Base-by-base conservation (phyloP, 192 early-diverging fungal genomes). In the Pilobolus umbonatus region DNA sequence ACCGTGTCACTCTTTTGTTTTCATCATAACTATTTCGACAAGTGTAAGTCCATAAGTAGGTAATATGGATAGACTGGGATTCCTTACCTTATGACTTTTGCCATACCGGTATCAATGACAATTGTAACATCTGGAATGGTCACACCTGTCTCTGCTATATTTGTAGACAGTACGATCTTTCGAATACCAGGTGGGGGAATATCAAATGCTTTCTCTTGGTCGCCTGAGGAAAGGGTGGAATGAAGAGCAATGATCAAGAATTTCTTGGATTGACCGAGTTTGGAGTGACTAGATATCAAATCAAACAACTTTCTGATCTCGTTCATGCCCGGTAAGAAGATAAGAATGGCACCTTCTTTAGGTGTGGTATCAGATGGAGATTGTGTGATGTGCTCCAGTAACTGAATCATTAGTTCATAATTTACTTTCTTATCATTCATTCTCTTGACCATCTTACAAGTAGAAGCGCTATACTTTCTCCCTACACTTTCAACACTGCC, bases 81-180 rank as follows among this genome's bases (percentile, higher is more conserved):
- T 31, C 4, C 80, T 52, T 78, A 90, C 60, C 77, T 78, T 30
- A 89, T 71, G 42, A 85, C 80, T 60, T 88, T 93, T 17, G 86
- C 88, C 64, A 79, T 79, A 10, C 88, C 89, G 0, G 82, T 77
- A 61, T 93, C 91, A 61, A 93, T 80, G 1, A 92, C 88, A 57
- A 80, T 80, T 1, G 86, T 87, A 6, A 89, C 85, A 73, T 93
- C 91, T 2, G 83, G 80, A 35, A 92, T 89, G 11, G 88, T 91
- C 46, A 91, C 80, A 52, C 89, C 88, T 0, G 89, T 92, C 62
- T 92, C 89, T 21, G 89, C 89, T 68, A 92, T 87, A 55, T 91
- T 92, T 14, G 89, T 92, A 8, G 82, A 68, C 19, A 92, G 46
- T 1, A 92, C 83, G 45, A 92, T 78, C 55, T 92, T 92, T 19